Percentiles rank a stretch among this genome's conserved stretches.
Conservation (phyloP, 2,329 filamentous ascomycete species). For the Aspergillus bombycis region DNA sequence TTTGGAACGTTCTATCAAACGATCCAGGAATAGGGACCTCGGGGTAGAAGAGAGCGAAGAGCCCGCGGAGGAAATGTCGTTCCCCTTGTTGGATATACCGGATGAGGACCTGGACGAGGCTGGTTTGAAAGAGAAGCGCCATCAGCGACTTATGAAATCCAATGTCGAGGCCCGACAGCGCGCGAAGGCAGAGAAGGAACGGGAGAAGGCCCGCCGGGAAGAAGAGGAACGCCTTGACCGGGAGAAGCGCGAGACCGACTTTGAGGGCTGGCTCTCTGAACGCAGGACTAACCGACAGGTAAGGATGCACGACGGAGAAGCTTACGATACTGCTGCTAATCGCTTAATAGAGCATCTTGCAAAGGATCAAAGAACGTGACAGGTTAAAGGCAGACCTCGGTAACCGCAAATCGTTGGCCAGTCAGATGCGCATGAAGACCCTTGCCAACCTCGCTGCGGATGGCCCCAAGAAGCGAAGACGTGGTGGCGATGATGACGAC, state of each 20-base stretch:
- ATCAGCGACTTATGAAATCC: constrained; percentile 89
- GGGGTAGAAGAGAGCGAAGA: constrained; percentile 82
- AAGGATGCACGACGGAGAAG: constrained; percentile 11
- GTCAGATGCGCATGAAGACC: constrained; percentile 97
- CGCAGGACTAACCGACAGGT: constrained; percentile 71
- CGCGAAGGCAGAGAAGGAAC: constrained; percentile 95
- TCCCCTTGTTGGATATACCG: constrained; percentile 83
- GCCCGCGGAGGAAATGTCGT: constrained; percentile 75
- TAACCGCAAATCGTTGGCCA: constrained; percentile 94
- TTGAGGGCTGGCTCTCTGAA: constrained; percentile 85
- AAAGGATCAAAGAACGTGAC: constrained; percentile 91
- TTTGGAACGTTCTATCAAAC: constrained; percentile 85
- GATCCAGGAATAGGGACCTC: constrained; percentile 89
- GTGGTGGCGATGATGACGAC: constrained; percentile 89
- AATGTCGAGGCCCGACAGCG: constrained; percentile 90
- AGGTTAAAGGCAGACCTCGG: constrained; percentile 91
- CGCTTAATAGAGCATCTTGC: constrained; percentile 62
- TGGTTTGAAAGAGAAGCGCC: constrained; percentile 85
- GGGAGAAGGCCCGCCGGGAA: constrained; percentile 79
- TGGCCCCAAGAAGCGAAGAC: constrained; percentile 78
- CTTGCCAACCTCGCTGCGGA: constrained; percentile 95
- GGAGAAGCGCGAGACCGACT: constrained; percentile 79
- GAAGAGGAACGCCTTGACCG: constrained; percentile 84
- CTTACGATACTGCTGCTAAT: constrained; percentile 18
- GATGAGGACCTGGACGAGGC: constrained; percentile 94